Evolutionary conservation across 2,329 filamentous ascomycete species (phyloP), one percentile per base, ranked within the genome.

Genomic region (Cladophialophora carrionii): DNA sequence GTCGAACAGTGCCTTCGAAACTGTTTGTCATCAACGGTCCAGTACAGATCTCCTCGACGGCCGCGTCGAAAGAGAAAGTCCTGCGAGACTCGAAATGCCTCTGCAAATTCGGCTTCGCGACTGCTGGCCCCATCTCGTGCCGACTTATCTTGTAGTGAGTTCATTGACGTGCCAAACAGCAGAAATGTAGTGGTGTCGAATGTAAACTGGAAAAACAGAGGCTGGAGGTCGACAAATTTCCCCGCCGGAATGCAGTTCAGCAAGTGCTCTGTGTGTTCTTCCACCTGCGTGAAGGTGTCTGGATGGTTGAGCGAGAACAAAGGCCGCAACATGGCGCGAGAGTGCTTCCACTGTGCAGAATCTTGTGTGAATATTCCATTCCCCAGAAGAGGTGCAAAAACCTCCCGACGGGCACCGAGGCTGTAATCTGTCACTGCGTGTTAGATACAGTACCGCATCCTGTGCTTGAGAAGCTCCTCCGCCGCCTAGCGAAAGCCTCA

Each of bases 121-220:
- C 9, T 7, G 20, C 48, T 9, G 20, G 9, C 2, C 5, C 10
- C 10, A 41, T 17, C 2, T 9, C 10, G 4, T 24, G 48, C 20
- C 10, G 24, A 51, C 22, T 51, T 22, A 71, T 4, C 14, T 14
- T 41, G 34, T 41, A 41, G 9, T 5, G 80, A 81, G 66, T 81
- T 76, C 3, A 82, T 81, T 57, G 81, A 84, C 56, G 85, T 78
- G 7, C 88, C 88, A 53, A 90, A 87, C 3, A 90, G 76, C 68
- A 90, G 88, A 49, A 88, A 85, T 0, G 87, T 90, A 0, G 87
- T 85, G 0, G 85, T 84, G 65, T 90, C 88, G 14, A 90, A 79
- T 0, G 87, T 88, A 71, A 89, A 81, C 59, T 83, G 81, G 71
- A 89, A 88, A 71, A 89, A 87, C 7, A 88, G 75, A 7, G 83